Evolutionary conservation across 2,329 filamentous ascomycete genomes (phyloP).

Genomic region (Fusarium oligoseptatum): DNA sequence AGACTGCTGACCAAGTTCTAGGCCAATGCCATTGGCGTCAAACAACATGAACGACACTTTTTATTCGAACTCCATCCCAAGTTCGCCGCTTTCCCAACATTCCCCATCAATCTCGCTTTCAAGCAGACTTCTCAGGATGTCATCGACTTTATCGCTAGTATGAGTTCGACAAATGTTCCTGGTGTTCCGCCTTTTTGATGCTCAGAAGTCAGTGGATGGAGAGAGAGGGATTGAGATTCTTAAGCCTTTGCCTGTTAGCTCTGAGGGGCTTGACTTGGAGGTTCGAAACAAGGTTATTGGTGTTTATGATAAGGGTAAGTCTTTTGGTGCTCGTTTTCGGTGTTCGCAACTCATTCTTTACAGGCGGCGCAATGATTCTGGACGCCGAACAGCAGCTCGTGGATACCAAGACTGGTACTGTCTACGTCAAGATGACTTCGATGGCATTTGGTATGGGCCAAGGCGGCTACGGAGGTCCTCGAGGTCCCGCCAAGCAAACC

Average conservation of each 20-base stretch:
- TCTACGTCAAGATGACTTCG: constrained; percentile 55
- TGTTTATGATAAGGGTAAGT: constrained; percentile 58
- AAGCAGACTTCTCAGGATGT: constrained; percentile 61
- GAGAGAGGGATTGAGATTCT: constrained; percentile 57
- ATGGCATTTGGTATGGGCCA: constrained; percentile 60
- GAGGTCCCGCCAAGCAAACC: constrained; percentile 52
- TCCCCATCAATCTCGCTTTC: constrained; percentile 60
- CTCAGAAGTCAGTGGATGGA: constrained; percentile 57
- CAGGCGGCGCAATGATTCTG: constrained; percentile 57
- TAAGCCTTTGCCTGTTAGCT: constrained; percentile 52
- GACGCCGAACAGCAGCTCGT: constrained; percentile 56
- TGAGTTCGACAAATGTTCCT: constrained; percentile 52
- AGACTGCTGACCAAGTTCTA: constrained; percentile 12
- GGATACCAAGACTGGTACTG: constrained; percentile 54
- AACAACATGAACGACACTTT: constrained; percentile 58
- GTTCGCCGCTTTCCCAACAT: constrained; percentile 62
- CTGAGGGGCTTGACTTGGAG: constrained; percentile 54
- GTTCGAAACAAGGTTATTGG: constrained; percentile 57
- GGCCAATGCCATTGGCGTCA: constrained; percentile 56
- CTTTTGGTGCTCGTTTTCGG: not conserved
- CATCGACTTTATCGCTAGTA: constrained; percentile 56
- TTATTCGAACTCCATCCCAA: constrained; percentile 59
- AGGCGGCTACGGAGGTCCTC: constrained; percentile 59
- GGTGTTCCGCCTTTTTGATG: constrained; percentile 57
- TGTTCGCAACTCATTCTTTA: not conserved